Evolutionary conservation across 257 asterid genomes (phyloP).

Genomic region (Solanum bulbocastanum): DNA sequence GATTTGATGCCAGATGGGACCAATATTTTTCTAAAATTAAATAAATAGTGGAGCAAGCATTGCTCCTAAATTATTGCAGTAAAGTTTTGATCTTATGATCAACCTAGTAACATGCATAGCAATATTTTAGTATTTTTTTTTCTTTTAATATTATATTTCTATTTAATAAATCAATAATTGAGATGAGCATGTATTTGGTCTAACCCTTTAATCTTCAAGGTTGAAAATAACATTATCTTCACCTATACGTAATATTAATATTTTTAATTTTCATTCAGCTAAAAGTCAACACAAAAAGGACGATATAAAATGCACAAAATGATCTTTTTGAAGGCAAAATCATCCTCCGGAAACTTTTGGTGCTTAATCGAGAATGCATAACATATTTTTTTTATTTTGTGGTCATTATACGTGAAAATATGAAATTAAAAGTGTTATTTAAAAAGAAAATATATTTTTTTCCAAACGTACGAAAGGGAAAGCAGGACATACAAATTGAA

Average conservation of each 20-base stretch:
- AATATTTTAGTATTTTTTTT: not conserved
- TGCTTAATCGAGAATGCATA: not conserved
- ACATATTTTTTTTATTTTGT: too few relatives aligned
- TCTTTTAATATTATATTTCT: not conserved
- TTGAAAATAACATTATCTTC: not conserved
- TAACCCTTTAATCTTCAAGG: not conserved
- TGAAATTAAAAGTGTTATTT: too few relatives aligned
- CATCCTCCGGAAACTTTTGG: not conserved
- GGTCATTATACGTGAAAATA: accelerated
- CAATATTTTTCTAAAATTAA: not conserved
- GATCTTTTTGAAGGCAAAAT: not conserved
- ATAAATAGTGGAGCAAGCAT: not conserved
- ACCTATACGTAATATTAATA: not conserved
- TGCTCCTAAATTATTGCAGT: not conserved
- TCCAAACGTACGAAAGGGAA: too few relatives aligned
- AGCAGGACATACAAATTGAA: too few relatives aligned
- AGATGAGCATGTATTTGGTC: not conserved
- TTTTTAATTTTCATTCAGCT: not conserved
- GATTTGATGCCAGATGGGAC: not conserved
- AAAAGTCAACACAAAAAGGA: too few relatives aligned
- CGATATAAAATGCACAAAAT: not conserved
- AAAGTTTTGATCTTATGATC: not conserved
- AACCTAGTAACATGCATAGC: not conserved
- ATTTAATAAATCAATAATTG: not conserved
- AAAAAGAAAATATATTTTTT: too few relatives aligned